phyloP scores from a whole-genome alignment of 768 basidiomycete species.

The Naganishia vaughanmartiniae region DNA sequence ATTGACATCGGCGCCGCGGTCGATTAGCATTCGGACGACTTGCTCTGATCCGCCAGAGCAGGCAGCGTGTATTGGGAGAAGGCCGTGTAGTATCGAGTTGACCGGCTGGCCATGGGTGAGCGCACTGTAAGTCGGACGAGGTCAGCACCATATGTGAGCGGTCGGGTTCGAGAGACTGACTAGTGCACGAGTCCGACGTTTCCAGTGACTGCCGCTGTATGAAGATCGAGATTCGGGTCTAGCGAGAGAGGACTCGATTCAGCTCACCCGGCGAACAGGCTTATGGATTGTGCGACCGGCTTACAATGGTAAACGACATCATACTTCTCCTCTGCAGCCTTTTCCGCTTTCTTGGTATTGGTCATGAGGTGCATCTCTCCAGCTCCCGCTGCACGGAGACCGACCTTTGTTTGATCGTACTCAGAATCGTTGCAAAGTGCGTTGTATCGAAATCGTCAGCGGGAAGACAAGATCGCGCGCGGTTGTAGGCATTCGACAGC shows the following conservation, averaged over 20 bases:
- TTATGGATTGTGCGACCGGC: conserved; percentile 20
- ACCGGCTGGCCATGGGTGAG: conserved; percentile 90
- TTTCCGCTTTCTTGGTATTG: conserved; percentile 19
- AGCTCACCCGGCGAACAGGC: neutral
- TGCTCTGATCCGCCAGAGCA: conserved; percentile 83
- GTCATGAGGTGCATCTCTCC: conserved; percentile 8
- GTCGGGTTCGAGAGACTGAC: neutral
- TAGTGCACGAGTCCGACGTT: conserved; percentile 63
- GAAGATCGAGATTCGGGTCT: conserved; percentile 56
- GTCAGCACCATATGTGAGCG: neutral
- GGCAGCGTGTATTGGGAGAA: conserved; percentile 94
- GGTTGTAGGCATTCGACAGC: neutral
- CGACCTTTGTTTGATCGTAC: neutral
- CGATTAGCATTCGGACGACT: conserved; percentile 83
- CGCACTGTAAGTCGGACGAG: conserved; percentile 55
- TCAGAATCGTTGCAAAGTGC: neutral
- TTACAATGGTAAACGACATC: conserved; percentile 50
- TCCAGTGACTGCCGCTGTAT: conserved; percentile 60
- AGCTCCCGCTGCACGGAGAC: neutral
- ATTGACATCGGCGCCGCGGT: conserved; percentile 96
- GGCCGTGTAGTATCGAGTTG: conserved; percentile 91
- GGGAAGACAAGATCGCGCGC: neutral
- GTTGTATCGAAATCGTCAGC: neutral
- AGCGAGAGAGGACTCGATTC: conserved; percentile 6
- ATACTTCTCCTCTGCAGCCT: conserved; percentile 48